These are phyloP conservation scores for Aspergillus chevalieri DNA, from an alignment of 2,329 filamentous ascomycete genomes.

Conservation along the genomic window DNA sequence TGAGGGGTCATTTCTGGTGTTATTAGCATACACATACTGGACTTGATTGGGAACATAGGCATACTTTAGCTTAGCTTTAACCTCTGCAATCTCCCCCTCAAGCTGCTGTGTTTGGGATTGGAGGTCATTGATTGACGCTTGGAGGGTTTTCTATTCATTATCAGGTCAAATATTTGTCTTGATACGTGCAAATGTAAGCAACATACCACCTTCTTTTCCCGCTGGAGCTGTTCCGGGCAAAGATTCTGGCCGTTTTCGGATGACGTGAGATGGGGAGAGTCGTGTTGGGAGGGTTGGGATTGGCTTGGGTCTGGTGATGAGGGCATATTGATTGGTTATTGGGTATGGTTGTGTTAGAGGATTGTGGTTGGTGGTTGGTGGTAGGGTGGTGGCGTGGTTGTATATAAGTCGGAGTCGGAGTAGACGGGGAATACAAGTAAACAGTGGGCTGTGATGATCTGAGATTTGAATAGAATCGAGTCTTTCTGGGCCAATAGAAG, in stretches of 20 bases:
- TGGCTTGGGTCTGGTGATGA: neutral
- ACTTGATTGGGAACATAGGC: constrained; percentile 3
- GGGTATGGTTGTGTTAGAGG: neutral
- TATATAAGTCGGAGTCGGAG: no score
- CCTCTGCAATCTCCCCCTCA: constrained; percentile 28
- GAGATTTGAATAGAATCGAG: no score
- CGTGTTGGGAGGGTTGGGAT: neutral
- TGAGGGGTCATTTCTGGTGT: constrained; percentile 37
- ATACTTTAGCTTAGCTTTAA: constrained; percentile 32
- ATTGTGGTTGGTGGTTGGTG: no score
- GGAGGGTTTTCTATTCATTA: constrained; percentile 16
- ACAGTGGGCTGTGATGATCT: no score
- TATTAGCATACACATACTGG: neutral
- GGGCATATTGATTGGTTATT: neutral
- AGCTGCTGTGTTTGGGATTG: constrained; percentile 42
- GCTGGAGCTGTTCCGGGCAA: constrained; percentile 11
- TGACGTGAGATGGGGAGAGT: neutral
- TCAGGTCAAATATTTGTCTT: no score
- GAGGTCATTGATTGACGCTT: constrained; percentile 30
- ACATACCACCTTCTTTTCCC: constrained; percentile 23
- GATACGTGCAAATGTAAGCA: neutral
- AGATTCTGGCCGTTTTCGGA: neutral
- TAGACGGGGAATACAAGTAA: no score
- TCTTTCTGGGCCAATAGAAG: no score
- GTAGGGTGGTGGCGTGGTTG: no score